Conservation (phyloP, 768 basidiomycete species). For the Pleurotus djamor region DNA sequence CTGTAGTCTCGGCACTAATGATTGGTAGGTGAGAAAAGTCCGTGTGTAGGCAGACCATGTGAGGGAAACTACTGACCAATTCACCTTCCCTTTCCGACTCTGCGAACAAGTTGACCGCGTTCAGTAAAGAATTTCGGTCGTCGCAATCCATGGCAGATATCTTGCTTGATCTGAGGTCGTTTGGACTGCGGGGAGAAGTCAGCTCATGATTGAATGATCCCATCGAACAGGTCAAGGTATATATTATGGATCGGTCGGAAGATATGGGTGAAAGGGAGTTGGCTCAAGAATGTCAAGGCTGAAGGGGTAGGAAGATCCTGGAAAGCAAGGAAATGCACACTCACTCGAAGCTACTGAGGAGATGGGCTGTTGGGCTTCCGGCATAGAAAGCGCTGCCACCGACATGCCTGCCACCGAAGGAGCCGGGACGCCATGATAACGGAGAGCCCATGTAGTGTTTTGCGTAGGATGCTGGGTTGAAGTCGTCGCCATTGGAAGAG, state of each 20-base stretch:
- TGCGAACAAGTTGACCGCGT: conserved; percentile 57
- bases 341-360: conserved; percentile 66
- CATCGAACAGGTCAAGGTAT: not conserved
- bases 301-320: not conserved
- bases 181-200: conserved; percentile 21
- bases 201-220: not conserved
- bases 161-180: conserved; percentile 32
- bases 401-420: conserved; percentile 50
- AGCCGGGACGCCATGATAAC: conserved; percentile 67
- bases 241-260: not conserved
- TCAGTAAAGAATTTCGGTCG: conserved; percentile 59
- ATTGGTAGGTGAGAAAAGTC: not conserved
- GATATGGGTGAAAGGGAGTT: not conserved
- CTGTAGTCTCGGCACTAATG: conserved; percentile 80
- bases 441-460: conserved; percentile 71
- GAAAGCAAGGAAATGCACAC: conserved; percentile 21
- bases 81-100: conserved; percentile 63
- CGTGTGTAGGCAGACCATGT: not conserved
- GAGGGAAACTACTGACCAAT: conserved; percentile 42
- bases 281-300: too few relatives aligned
- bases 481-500: conserved; percentile 37
- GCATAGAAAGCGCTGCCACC: conserved; percentile 39
- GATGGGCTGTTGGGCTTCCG: conserved; percentile 60
- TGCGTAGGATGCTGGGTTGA: conserved; percentile 67
- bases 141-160: conserved; percentile 53